Evolutionary conservation across 768 basidiomycete genomes (phyloP), one percentile per base, ranked within the genome.

Genomic region (Amanita rimosa): DNA sequence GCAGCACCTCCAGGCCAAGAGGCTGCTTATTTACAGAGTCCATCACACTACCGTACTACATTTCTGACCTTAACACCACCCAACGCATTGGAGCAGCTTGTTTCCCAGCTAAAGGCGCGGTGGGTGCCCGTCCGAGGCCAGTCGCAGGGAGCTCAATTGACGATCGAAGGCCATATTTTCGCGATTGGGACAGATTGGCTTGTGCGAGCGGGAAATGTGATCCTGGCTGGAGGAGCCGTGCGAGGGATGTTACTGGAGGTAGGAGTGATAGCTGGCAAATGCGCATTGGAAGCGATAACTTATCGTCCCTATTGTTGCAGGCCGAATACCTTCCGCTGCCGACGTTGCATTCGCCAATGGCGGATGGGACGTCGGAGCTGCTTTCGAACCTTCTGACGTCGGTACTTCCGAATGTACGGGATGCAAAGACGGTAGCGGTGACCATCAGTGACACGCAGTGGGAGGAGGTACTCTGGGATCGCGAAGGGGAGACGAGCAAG

Each of bases 181-280:
- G 64, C 77, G 14, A 85, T 91, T 46, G 87, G 87, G 1, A 81
- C 67, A 31, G 87, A 91, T 60, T 91, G 88, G 84, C 64, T 89
- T 14, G 81, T 91, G 7, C 74, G 87, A 13, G 78, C 80, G 29
- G 87, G 87, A 7, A 86, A 86, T 61, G 86, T 91, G 33, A 73
- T 78, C 37, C 67, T 87, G 16, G 76, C 83, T 17, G 85, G 85
- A 17, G 85, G 86, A 27, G 77, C 76, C 5, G 70, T 84, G 3
- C 86, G 81, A 57, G 87, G 87, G n/a, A 86, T 91, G 83, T 69
- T 91, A 35, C 67, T 91, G 22, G 87, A 91, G 78, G 87, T 85
- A 51, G 51, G 44, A 48, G 4, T 16, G 16, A 41, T 49, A 34
- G 8, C 4, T 44, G 48, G 45, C 34, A 29, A 34, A 47, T 57